A percentile compares a stretch with the other conserved stretches of the same genome.
Conservation (phyloP, 2,329 filamentous ascomycete species). For the Stachybotrys chlorohalonatus region DNA sequence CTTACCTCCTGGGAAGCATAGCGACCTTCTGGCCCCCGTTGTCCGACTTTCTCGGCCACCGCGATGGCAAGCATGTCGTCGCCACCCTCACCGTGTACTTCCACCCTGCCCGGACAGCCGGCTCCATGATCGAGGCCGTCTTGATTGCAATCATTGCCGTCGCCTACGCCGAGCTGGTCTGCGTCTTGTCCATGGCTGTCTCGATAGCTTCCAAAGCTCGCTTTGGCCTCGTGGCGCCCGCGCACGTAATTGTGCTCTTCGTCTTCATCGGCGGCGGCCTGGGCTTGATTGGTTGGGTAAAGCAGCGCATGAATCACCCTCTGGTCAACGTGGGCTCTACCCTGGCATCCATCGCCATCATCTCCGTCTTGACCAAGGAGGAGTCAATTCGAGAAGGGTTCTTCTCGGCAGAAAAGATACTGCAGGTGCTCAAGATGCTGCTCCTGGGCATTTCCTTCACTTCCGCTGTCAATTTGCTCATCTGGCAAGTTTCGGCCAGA, state of each 20-base stretch:
- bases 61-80: slow-evolving; percentile 89
- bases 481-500: slow-evolving; percentile 73
- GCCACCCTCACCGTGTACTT: slow-evolving; percentile 94
- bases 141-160: slow-evolving; percentile 71
- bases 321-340: slow-evolving; percentile 80
- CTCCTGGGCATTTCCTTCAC: slow-evolving; percentile 67
- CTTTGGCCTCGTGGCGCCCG: slow-evolving; percentile 57
- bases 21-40: slow-evolving; percentile 74
- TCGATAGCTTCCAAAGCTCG: slow-evolving; percentile 67
- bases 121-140: slow-evolving; percentile 82
- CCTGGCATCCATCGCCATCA: slow-evolving; percentile 77
- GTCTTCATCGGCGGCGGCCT: slow-evolving; percentile 81
- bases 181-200: slow-evolving; percentile 79
- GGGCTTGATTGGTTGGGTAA: slow-evolving; percentile 81
- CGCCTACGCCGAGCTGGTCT: slow-evolving; percentile 59
- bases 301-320: slow-evolving; percentile 68
- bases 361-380: slow-evolving; percentile 85
- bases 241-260: slow-evolving; percentile 70
- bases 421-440: slow-evolving; percentile 76
- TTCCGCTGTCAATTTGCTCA: slow-evolving; percentile 63
- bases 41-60: slow-evolving; percentile 64
- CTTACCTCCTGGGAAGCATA: slow-evolving; percentile 78
- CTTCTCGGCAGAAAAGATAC: slow-evolving; percentile 73
- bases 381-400: slow-evolving; percentile 75
- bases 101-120: slow-evolving; percentile 76